Base-by-base conservation (phyloP, 345 rosid species). In the Lepidium didymum region DNA sequence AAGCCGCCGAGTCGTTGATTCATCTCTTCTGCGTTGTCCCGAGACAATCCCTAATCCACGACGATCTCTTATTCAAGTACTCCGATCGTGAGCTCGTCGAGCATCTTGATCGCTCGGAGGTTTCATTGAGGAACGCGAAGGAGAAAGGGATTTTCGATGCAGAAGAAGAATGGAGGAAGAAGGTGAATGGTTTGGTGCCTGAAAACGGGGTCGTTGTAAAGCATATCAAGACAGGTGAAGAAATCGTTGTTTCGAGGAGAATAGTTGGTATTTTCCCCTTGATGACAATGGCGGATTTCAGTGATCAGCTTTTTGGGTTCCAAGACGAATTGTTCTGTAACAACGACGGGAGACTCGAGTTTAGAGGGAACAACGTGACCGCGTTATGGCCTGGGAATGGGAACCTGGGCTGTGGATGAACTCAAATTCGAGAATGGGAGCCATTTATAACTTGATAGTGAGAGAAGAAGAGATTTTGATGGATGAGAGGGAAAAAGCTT, bases 251-350 rank as follows among this genome's bases (percentile, higher is more conserved):
- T 18, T 69, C 87, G 0, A 83, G 98, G 75, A 88, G 98, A 56
- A 75, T 81, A 0, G 83, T 84, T 67, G 99, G 85, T 50, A 55
- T 67, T 13, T 94, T 91, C 73, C 44, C 91, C 5, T 4, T 91
- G 68, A 83, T 94, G 92, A 88, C 96, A 0, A 85, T 94, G 82
- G 99, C 96, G 0, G 97, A 94, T 80, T 89, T 94, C 64, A 91
- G 99, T 47, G 99, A 87, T 56, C 97, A 94, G 68, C 65, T 86
- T 6, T 91, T 87, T 19, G 86, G 95, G 7, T 88, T 87, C 19
- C 96, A 87, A 73, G 96, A 94, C 52, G 77, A 14, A 37, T 42
- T 87, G 13, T 87, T 94, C 57, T 83, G 83, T 15, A 91, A 94
- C 61, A 11, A 46, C 0, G 81, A 88, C 4, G 96, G 95, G 4